Base-by-base conservation (phyloP, 139 green algal species). In the Volvox africanus region DNA sequence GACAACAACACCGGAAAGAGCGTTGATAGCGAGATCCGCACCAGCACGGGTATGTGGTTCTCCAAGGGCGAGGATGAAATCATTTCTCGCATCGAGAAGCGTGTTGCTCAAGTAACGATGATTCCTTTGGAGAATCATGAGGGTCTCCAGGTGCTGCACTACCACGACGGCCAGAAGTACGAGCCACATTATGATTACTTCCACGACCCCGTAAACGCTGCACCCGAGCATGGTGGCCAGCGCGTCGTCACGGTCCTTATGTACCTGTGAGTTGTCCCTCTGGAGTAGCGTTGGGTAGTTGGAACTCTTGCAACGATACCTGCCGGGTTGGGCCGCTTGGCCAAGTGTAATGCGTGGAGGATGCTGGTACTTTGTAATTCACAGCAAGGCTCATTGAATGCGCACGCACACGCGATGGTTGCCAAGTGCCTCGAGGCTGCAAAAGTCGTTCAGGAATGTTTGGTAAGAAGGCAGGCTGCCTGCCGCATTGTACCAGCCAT, bases 151-250 rank as follows among this genome's bases (percentile, higher is more conserved):
- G 96, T 99, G 69, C 92, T 99, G 88, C 93, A 95, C 78, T 99
- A 99, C 91, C 76, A 95, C 17, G 55, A 96, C 50, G 96, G 96
- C 13, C 95, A 99, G 92, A 97, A 98, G 87, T 99, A 99, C 91
- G 95, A 97, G 81, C 92, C 97, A 2, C 97, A 99, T 90, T n/a
- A n/a, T n/a, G n/a, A 99, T 95, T 97, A 95, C 91, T 99, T 98
- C 91, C 91, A 97, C 61, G 96, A 98, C 84, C 44, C 94, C 24
- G 50, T 94, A 22, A 98, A 98, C 94, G 69, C 82, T 22, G n/a
- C 44, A 20, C 90, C 88, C 11, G 89, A n/a, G n/a, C n/a, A n/a
- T n/a, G n/a, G n/a, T n/a, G n/a, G n/a, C n/a, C n/a, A n/a, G n/a
- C n/a, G n/a, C n/a, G n/a, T n/a, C n/a, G n/a, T n/a, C n/a, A n/a